Evolutionary conservation across 2,329 filamentous ascomycete genomes (phyloP).

Genomic region (Pseudogymnoascus sp.): DNA sequence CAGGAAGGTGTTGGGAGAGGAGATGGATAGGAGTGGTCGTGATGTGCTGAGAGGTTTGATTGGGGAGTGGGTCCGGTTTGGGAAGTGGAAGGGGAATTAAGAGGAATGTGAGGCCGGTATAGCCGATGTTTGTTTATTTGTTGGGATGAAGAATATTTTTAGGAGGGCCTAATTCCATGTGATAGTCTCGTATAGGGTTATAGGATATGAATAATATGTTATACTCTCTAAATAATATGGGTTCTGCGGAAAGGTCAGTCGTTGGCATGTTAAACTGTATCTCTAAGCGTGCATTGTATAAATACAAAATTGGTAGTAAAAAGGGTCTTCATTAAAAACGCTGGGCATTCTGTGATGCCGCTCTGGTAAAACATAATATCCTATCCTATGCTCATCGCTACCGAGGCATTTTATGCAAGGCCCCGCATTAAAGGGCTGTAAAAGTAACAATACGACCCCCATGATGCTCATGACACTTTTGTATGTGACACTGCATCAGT

Average conservation of each 20-base stretch:
- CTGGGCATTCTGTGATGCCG: not conserved
- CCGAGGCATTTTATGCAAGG: not conserved
- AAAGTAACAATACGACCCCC: not conserved
- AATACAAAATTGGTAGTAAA: not conserved
- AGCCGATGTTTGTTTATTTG: not conserved
- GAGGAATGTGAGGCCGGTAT: not conserved
- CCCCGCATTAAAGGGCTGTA: not conserved
- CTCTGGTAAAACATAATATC: not conserved
- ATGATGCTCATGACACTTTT: not conserved
- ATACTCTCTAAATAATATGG: not conserved
- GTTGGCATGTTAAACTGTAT: not conserved
- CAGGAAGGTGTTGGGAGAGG: slow-evolving; percentile 50
- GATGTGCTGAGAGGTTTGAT: slow-evolving; percentile 52
- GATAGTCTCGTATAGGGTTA: not conserved
- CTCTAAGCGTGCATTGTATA: not conserved
- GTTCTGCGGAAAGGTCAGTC: not conserved
- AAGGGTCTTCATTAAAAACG: not conserved
- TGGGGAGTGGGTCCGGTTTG: slow-evolving; percentile 52
- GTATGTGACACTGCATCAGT: not conserved
- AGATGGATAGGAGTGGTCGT: slow-evolving; percentile 49
- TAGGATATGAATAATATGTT: not conserved
- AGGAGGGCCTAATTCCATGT: not conserved
- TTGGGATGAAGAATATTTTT: not conserved
- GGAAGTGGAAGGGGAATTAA: slow-evolving; percentile 45
- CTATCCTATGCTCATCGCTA: not conserved